phyloP scores from a whole-genome alignment of 306 rosid species.

The Prunus mume region DNA sequence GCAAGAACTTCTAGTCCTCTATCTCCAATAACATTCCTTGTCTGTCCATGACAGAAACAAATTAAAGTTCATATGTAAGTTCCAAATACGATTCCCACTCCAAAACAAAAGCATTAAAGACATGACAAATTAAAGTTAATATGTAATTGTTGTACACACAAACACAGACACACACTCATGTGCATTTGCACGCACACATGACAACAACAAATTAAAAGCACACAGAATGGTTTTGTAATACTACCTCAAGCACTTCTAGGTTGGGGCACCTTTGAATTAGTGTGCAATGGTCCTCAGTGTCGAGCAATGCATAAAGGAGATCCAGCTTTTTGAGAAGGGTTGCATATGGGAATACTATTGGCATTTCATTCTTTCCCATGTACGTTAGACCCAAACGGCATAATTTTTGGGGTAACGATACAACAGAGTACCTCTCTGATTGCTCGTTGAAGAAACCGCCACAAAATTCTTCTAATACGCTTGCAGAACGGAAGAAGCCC shows the following conservation, averaged over 20 bases:
- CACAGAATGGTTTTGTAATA: constrained; percentile 8
- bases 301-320: constrained; percentile 80
- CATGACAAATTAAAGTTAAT: too few species aligned
- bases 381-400: constrained; percentile 71
- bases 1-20: constrained; percentile 92
- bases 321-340: constrained; percentile 66
- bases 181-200: not conserved
- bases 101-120: constrained; percentile 8
- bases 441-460: constrained; percentile 72
- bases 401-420: constrained; percentile 60
- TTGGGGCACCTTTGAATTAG: constrained; percentile 86
- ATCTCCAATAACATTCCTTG: constrained; percentile 95
- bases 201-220: not conserved
- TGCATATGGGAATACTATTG: constrained; percentile 70
- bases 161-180: not conserved
- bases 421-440: constrained; percentile 47
- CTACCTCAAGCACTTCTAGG: constrained; percentile 86
- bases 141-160: not conserved
- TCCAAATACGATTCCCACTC: constrained; percentile 12
- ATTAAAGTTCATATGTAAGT: constrained; percentile 10
- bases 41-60: constrained; percentile 47
- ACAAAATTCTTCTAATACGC: constrained; percentile 74
- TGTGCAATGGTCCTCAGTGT: constrained; percentile 84
- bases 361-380: constrained; percentile 76
- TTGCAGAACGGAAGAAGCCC: constrained; percentile 65